A percentile compares a stretch with the other conserved stretches of the same genome.
These are phyloP conservation scores for Microcyclospora tardicrescens DNA, from an alignment of 2,329 filamentous ascomycete species.

Conservation along the genomic window DNA sequence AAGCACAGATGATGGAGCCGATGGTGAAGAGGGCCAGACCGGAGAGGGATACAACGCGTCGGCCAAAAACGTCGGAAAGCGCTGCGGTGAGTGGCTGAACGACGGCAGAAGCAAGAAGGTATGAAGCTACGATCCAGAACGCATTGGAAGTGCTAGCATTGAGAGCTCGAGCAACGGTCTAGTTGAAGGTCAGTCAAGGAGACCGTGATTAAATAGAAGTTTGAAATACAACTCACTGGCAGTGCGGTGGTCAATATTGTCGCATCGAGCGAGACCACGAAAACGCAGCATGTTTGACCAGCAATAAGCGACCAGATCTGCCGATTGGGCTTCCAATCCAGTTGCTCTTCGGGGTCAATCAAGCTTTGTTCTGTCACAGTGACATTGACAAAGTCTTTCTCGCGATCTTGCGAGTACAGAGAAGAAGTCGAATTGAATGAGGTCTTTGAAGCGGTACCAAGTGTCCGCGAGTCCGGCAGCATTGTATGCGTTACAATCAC, in stretches of 20 bases:
- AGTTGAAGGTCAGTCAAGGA: conserved; percentile 4
- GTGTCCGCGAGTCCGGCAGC: too few relatives aligned
- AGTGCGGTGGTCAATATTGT: conserved; percentile 35
- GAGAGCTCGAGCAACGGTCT: conserved; percentile 24
- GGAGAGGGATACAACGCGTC: conserved; percentile 31
- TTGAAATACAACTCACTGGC: conserved; percentile 24
- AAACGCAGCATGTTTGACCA: conserved; percentile 31
- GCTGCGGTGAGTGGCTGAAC: conserved; percentile 32
- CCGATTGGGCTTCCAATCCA: conserved; percentile 26
- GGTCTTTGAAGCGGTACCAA: too few relatives aligned
- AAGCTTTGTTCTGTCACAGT: too few relatives aligned
- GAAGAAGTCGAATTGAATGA: too few relatives aligned
- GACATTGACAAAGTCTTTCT: too few relatives aligned
- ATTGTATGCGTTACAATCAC: too few relatives aligned
- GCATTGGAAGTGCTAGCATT: conserved; percentile 25
- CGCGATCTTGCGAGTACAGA: too few relatives aligned
- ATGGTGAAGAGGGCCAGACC: conserved; percentile 34
- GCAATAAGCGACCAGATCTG: conserved; percentile 30
- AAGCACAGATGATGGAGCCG: conserved; percentile 33
- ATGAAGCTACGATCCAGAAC: conserved; percentile 40
- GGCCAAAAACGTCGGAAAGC: conserved; percentile 37
- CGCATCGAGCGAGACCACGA: conserved; percentile 38
- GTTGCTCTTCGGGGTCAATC: not conserved
- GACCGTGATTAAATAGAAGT: not conserved
- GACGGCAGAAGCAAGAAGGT: conserved; percentile 32